Conservation (phyloP, 495 filamentous ascomycete genomes). For the Lindgomyces ingoldianus region DNA sequence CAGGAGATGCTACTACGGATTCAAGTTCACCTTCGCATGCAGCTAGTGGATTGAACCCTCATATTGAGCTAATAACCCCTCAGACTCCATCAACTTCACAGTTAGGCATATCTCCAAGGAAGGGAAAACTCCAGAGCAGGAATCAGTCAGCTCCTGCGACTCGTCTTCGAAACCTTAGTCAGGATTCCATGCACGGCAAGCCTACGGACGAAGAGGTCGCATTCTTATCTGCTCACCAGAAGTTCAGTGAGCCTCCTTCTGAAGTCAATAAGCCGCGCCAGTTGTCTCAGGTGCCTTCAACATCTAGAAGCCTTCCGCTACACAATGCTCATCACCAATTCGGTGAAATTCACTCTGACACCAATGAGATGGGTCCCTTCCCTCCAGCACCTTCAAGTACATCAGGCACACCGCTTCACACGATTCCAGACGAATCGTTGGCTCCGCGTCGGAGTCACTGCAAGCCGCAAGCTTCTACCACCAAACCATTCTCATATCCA, state of each 20-base stretch:
- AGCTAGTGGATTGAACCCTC: background rate
- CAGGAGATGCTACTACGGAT: background rate
- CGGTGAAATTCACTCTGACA: background rate
- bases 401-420: background rate
- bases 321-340: no score
- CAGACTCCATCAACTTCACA: constrained; percentile 6
- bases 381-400: background rate
- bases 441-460: background rate
- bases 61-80: constrained; percentile 14
- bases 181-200: background rate
- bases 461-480: background rate
- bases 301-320: no score
- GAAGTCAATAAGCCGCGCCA: background rate
- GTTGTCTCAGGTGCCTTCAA: no score
- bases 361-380: background rate
- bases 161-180: background rate
- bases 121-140: background rate
- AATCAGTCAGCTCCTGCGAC: constrained; percentile 1
- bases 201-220: background rate
- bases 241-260: background rate
- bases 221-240: background rate
- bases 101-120: background rate
- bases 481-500: background rate
- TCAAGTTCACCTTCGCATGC: constrained; percentile 9
- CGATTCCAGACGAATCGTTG: background rate